Percentiles rank a stretch among this genome's conserved stretches.
These are phyloP conservation scores for Escovopsis sp. DNA, from an alignment of 2,329 filamentous ascomycete species.

Conservation along the genomic window DNA sequence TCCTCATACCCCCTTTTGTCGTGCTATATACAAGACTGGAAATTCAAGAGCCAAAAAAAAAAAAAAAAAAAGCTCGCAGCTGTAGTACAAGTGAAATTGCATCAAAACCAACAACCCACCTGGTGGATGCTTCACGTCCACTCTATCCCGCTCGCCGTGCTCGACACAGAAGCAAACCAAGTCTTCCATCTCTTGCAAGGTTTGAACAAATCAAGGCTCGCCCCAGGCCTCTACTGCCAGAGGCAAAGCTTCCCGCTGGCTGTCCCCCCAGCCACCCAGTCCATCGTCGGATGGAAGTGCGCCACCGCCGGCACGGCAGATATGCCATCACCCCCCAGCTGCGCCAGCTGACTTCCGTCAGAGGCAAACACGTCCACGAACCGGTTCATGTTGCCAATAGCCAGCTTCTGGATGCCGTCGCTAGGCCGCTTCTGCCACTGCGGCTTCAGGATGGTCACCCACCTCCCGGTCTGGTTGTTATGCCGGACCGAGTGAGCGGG, in stretches of 20 bases:
- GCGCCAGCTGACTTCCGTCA: constrained; percentile 74
- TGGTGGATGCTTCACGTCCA: too few relatives aligned
- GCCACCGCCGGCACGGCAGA: constrained; percentile 89
- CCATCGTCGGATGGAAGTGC: constrained; percentile 70
- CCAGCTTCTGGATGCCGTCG: constrained; percentile 74
- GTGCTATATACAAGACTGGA: too few relatives aligned
- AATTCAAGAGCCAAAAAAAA: too few relatives aligned
- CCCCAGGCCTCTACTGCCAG: constrained; percentile 49
- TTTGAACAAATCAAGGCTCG: not conserved
- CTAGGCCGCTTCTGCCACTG: constrained; percentile 77
- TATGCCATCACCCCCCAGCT: constrained; percentile 77
- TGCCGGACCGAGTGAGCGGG: constrained; percentile 59
- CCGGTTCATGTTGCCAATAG: constrained; percentile 93
- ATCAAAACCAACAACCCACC: too few relatives aligned
- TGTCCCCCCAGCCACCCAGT: constrained; percentile 89
- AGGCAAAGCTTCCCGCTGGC: constrained; percentile 85
- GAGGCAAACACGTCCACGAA: constrained; percentile 85
- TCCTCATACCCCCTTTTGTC: not conserved
- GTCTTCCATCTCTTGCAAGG: too few relatives aligned
- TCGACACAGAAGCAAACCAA: too few relatives aligned
- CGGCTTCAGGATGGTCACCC: constrained; percentile 70
- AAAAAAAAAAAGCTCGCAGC: too few relatives aligned
- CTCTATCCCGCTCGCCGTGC: too few relatives aligned
- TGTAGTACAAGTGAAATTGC: too few relatives aligned
- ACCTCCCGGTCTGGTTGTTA: constrained; percentile 91